phyloP scores from a whole-genome alignment of 352 stramenopile species.

The Phytophthora sp. region DNA sequence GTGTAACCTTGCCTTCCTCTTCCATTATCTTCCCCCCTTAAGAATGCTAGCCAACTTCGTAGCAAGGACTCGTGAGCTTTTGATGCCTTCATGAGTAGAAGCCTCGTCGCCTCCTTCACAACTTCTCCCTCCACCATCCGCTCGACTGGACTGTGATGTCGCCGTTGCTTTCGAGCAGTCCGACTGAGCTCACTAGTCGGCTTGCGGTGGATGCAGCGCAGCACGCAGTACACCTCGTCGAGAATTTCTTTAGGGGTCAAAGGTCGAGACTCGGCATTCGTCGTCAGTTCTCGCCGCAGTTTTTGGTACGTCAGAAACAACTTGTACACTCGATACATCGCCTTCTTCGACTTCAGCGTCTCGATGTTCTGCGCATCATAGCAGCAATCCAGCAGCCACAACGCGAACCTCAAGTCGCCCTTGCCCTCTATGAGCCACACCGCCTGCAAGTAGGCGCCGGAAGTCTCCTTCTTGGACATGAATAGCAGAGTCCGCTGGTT shows the following conservation, averaged over 20 bases:
- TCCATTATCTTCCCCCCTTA: not conserved
- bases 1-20: too few relatives aligned
- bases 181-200: not conserved
- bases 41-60: not conserved
- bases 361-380: not conserved
- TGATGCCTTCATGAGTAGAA: not conserved
- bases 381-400: not conserved
- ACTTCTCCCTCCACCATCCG: not conserved
- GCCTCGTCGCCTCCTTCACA: not conserved
- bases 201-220: not conserved
- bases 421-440: not conserved
- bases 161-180: not conserved
- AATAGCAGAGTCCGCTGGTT: not conserved
- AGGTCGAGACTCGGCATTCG: not conserved
- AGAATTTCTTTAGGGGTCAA: not conserved
- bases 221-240: not conserved
- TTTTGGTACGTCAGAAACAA: not conserved
- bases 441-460: not conserved
- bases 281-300: not conserved
- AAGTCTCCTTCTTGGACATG: not conserved
- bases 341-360: not conserved
- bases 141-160: not conserved
- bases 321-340: not conserved
- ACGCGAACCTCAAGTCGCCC: not conserved
- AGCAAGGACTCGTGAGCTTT: not conserved